Base-by-base conservation (phyloP, 768 basidiomycete species). In the Holtermannia corniformis region DNA sequence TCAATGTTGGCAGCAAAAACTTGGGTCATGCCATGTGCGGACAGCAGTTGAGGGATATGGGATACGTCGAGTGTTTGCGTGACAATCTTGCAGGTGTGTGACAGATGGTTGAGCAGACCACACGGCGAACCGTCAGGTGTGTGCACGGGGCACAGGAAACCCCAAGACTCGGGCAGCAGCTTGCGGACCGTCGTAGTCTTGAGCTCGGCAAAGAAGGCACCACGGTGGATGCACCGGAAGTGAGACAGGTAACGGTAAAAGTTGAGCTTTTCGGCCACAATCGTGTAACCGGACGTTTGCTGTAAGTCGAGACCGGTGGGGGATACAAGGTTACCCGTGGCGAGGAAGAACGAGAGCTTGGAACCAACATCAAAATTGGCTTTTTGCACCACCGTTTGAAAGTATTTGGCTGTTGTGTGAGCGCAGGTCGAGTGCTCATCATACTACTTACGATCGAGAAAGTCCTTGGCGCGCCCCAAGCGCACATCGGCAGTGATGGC, bases 211-310 rank as follows among this genome's bases (percentile, higher is more conserved):
- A 99, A 99, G 81, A 99, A 99, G 32, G 95, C 91, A 71, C 95
- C 95, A 74, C 95, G 87, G 75, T 99, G 95, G 25, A 99, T 90
- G 72, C 87, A 95, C 52, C 95, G 80, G 78, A 99, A 99, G 75
- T 99, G 95, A 67, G 86, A 87, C 72, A 99, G 90, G 73, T 96
- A 99, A 32, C 95, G 89, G 61, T 87, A 84, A 82, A 95, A 99
- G 72, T 99, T 99, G 55, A 99, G 78, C 74, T 97, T 97, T 76
- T 99, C 95, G 4, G 92, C 95, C 27, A 97, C 86, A 61, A 99
- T 95, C 1, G 95, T 97, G 74, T 93, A 97, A n/a, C 95, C 95
- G 16, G 91, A 85, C 0, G 92, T 85, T 73, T 99, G 95, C 71
- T 97, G 93, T 14, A 99, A 76, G 74, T 97, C 95, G 50, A 99